Evolutionary conservation across 306 rosid genomes (phyloP).

Genomic region (Heteromeles arbutifolia): DNA sequence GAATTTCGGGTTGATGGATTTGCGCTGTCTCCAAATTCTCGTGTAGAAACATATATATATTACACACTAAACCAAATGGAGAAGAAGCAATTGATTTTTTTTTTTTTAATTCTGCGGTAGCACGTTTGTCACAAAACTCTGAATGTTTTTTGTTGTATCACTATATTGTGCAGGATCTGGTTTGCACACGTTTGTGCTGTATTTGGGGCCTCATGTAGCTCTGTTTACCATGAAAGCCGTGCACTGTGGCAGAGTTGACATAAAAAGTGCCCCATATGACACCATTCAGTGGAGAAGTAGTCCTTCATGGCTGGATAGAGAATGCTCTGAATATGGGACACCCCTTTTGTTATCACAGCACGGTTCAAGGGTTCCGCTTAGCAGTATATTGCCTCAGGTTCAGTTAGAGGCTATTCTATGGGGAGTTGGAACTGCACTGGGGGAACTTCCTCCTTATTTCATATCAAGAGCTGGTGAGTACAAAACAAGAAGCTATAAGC

Average conservation of each 20-base stretch:
- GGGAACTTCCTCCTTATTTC: slow-evolving; percentile 77
- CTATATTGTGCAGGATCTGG: slow-evolving; percentile 5
- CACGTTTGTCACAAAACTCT: neutral
- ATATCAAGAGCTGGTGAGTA: slow-evolving; percentile 70
- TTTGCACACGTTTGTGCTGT: slow-evolving; percentile 14
- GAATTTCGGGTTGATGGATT: neutral
- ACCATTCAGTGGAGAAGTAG: slow-evolving; percentile 49
- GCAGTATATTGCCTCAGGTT: slow-evolving; percentile 22
- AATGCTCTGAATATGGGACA: slow-evolving; percentile 54
- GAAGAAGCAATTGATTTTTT: neutral
- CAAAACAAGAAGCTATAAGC: neutral
- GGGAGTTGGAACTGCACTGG: slow-evolving; percentile 67
- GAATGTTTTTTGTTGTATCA: neutral
- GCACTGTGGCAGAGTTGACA: slow-evolving; percentile 17
- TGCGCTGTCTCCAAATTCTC: neutral
- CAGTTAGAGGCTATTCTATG: slow-evolving; percentile 42
- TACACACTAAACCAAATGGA: neutral
- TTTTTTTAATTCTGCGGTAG: neutral
- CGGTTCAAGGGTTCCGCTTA: slow-evolving; percentile 50
- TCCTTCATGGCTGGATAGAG: slow-evolving; percentile 65
- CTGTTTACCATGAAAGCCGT: slow-evolving; percentile 7
- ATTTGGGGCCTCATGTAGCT: slow-evolving; percentile 19
- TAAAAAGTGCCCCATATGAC: slow-evolving; percentile 64
- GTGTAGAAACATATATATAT: neutral
- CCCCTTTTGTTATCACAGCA: slow-evolving; percentile 33